Evolutionary conservation across 305 asterid genomes (phyloP), one percentile per base, ranked within the genome.

Genomic region (Fraxinus ornus): DNA sequence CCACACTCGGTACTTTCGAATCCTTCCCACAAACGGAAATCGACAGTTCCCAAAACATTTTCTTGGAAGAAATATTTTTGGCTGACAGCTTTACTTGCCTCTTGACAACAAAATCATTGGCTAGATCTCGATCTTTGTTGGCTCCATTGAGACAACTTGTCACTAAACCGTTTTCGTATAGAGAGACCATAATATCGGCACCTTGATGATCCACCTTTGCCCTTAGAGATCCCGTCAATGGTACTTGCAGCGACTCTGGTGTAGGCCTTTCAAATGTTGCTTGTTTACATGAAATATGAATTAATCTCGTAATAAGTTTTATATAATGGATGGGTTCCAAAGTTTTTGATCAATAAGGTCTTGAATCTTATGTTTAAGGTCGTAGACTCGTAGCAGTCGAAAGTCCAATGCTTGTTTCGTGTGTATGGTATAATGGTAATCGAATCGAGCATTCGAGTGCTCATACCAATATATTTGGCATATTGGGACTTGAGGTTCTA

Each of bases 41-140:
- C 19, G 57, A 47, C 57, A 3, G 19, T 47, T 47, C 19, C 19
- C 33, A 93, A 74, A 44, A 88, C 5, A 0, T 83, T 74, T 91
- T 95, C 92, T 88, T 91, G 15, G 92, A 86, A 5, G 94, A 68
- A 13, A 88, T 75, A 55, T 92, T 97, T 83, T 90, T 91, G 37
- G 90, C 88, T 19, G 87, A 88, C 35, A 94, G 89, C 89, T 94
- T 94, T 4, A 91, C 94, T 5, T 92, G 93, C 78, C 89, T 86
- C 39, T 98, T 85, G 47, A 94, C 98, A 0, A 93, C 95, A 5
- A 89, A 94, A 84, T 95, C 97, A 80, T 91, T 90, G 10, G 95
- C 94, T 36, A 93, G 74, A 35, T 94, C 90, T 1, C 89, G 88
- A 78, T 86, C 97, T 74, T 88, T 88, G 89, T 94, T 94, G 66